Percentiles rank a stretch among this genome's conserved stretches.
Evolutionary conservation across 306 rosid genomes (phyloP).

Genomic region (Vicia villosa): DNA sequence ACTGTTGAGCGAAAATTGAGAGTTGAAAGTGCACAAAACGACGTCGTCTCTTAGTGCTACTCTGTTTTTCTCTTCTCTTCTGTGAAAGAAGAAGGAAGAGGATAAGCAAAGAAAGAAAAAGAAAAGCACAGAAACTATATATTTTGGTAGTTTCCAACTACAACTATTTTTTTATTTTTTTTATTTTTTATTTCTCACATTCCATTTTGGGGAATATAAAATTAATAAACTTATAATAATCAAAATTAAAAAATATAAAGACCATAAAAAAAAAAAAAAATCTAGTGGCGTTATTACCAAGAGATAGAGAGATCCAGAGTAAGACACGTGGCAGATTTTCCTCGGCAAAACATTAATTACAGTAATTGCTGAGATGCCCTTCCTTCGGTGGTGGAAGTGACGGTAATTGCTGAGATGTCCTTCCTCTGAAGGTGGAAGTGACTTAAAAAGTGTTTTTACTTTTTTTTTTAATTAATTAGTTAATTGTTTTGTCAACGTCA

Average conservation of each 20-base stretch:
- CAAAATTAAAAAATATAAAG: neutral
- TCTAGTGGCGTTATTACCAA: constrained; percentile 46
- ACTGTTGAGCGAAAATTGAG: constrained; percentile 11
- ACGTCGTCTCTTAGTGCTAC: constrained; percentile 35
- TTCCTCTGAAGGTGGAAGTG: neutral
- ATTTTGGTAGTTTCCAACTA: neutral
- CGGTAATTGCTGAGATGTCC: neutral
- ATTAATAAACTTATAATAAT: neutral
- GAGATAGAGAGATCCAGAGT: constrained; percentile 38
- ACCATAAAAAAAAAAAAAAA: neutral
- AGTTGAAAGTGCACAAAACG: constrained; percentile 30
- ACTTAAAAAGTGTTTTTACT: neutral
- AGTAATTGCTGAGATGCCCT: constrained; percentile 3
- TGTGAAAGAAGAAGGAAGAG: constrained; percentile 35
- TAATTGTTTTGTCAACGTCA: constrained; percentile 1
- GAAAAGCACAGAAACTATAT: constrained; percentile 16
- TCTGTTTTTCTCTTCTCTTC: constrained; percentile 7
- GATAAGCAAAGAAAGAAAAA: constrained; percentile 69
- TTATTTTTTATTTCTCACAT: neutral
- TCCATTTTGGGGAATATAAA: neutral
- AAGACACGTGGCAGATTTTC: constrained; percentile 67
- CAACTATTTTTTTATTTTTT: constrained; percentile 18
- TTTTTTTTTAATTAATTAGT: neutral
- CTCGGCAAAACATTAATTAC: neutral
- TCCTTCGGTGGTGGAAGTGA: neutral